phyloP scores from a whole-genome alignment of 441 rosid genomes.

The Daphne laureola region DNA sequence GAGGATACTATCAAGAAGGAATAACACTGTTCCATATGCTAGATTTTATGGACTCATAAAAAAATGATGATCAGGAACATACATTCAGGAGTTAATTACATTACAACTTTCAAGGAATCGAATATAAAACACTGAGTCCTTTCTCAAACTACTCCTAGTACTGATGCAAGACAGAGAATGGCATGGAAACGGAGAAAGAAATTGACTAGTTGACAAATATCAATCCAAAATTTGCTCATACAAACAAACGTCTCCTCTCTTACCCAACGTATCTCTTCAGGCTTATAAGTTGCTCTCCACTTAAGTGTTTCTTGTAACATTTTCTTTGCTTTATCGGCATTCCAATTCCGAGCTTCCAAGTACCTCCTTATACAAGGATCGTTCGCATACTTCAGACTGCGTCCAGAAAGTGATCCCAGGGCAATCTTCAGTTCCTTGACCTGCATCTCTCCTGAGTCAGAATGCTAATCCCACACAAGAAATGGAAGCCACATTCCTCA shows the following conservation, averaged over 20 bases:
- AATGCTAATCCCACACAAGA: background rate
- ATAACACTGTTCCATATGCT: no score
- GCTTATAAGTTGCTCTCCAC: conserved; percentile 65
- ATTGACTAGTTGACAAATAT: no score
- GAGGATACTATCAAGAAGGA: background rate
- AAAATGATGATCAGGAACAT: background rate
- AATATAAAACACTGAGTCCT: background rate
- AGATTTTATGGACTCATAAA: background rate
- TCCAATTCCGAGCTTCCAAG: conserved; percentile 58
- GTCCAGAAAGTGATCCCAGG: conserved; percentile 53
- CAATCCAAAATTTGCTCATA: no score
- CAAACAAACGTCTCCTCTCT: conserved; percentile 1
- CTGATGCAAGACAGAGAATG: background rate
- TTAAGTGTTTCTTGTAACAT: conserved; percentile 60
- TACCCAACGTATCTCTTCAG: conserved; percentile 76
- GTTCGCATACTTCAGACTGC: conserved; percentile 38
- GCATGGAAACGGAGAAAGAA: background rate
- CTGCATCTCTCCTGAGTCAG: conserved; percentile 19
- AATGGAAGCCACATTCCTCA: background rate
- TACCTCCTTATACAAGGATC: conserved; percentile 56
- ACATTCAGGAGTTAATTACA: background rate
- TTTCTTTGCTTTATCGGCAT: conserved; percentile 48
- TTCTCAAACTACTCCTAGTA: background rate
- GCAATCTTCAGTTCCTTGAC: conserved; percentile 42
- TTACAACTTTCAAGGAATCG: background rate